A percentile compares a stretch with the other conserved stretches of the same genome.
Conservation (phyloP, 352 stramenopile species). For the Albugo candida region DNA sequence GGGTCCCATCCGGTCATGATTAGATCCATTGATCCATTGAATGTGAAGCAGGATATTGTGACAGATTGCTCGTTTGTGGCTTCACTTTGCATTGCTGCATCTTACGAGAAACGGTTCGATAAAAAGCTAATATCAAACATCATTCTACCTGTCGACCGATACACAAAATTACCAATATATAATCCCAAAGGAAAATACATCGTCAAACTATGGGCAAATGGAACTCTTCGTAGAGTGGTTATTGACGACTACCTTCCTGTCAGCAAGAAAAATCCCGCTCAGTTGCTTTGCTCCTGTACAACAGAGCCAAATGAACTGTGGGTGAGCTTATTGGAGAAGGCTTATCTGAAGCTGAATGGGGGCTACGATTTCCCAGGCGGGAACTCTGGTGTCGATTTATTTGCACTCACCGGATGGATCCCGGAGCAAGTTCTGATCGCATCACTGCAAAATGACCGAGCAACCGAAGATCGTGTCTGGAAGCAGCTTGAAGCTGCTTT, state of each 20-base stretch:
- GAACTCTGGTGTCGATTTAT: constrained; percentile 94
- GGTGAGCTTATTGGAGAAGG: constrained; percentile 97
- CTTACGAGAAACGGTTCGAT: constrained; percentile 82
- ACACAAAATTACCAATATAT: constrained; percentile 36
- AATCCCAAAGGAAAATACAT: constrained; percentile 93
- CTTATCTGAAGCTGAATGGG: constrained; percentile 95
- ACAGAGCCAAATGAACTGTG: constrained; percentile 68
- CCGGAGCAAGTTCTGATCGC: constrained; percentile 80
- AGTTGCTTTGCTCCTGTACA: constrained; percentile 71
- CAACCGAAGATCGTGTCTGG: constrained; percentile 45
- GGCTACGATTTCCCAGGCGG: constrained; percentile 95
- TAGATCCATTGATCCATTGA: constrained; percentile 38
- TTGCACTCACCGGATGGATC: constrained; percentile 97
- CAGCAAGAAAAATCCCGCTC: constrained; percentile 21
- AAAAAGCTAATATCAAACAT: constrained; percentile 87
- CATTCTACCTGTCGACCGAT: constrained; percentile 84
- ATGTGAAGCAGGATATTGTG: constrained; percentile 79
- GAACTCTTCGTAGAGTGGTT: constrained; percentile 81
- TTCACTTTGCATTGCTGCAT: constrained; percentile 80
- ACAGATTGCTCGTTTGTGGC: constrained; percentile 88
- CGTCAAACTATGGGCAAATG: constrained; percentile 93
- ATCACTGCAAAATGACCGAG: constrained; percentile 13
- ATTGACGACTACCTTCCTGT: constrained; percentile 92
- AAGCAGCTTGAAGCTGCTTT: constrained; percentile 84
- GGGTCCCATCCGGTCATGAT: constrained; percentile 45